Percentiles rank a stretch among this genome's conserved stretches.
These are phyloP conservation scores for Solanum pennellii DNA, from an alignment of 257 asterid genomes.

Conservation along the genomic window DNA sequence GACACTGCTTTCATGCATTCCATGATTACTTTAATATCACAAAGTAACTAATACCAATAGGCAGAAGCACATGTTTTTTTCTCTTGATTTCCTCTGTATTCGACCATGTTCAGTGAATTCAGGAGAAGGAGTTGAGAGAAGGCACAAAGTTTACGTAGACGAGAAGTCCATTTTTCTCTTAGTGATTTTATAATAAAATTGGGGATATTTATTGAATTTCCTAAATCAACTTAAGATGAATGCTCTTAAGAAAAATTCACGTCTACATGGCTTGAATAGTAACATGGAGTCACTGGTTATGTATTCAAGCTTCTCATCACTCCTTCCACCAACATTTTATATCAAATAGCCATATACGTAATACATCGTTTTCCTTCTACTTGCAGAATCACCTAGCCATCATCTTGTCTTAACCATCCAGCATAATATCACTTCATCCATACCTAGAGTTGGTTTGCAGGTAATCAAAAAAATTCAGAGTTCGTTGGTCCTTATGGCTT, in stretches of 20 bases:
- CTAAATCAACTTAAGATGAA: not conserved
- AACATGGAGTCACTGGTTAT: not conserved
- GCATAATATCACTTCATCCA: slow-evolving; percentile 84
- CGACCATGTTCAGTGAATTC: not conserved
- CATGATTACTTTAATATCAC: not conserved
- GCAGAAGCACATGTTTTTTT: not conserved
- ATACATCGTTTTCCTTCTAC: not conserved
- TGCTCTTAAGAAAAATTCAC: not conserved
- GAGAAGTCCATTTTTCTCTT: not conserved
- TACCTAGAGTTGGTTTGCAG: slow-evolving; percentile 94
- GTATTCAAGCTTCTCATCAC: not conserved
- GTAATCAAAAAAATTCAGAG: slow-evolving; percentile 15
- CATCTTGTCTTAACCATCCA: slow-evolving; percentile 47
- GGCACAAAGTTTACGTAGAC: not conserved
- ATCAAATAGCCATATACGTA: not conserved
- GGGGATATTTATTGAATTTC: not conserved
- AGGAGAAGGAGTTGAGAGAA: not conserved
- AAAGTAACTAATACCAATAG: not conserved
- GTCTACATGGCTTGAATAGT: not conserved
- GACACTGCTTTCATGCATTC: not conserved
- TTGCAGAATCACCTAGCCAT: slow-evolving; percentile 43
- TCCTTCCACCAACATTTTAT: not conserved
- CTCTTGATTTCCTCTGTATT: not conserved
- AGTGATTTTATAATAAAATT: not conserved
- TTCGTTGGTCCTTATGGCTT: not conserved